Conservation (phyloP, 2,329 filamentous ascomycete species). For the Pseudogymnoascus sp. region DNA sequence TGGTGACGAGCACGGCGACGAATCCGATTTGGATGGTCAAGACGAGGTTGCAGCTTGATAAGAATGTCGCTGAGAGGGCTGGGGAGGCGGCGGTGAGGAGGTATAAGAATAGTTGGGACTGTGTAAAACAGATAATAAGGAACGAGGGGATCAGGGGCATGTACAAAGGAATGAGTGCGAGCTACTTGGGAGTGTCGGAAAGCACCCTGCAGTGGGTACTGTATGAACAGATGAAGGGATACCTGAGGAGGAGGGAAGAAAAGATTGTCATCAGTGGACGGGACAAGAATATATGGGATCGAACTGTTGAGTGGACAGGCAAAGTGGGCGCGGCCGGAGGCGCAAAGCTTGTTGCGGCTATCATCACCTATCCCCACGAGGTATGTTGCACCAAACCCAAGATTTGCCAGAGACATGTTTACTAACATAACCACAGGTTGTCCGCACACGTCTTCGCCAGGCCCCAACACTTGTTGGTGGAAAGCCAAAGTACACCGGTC, state of each 20-base stretch:
- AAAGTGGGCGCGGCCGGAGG: conserved; percentile 71
- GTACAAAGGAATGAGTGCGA: conserved; percentile 85
- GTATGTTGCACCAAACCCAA: conserved; percentile 38
- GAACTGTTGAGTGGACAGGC: conserved; percentile 68
- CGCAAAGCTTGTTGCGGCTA: conserved; percentile 77
- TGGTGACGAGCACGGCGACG: conserved; percentile 82
- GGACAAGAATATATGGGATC: conserved; percentile 63
- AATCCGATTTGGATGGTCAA: conserved; percentile 98
- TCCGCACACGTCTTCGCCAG: conserved; percentile 76
- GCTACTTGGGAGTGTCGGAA: conserved; percentile 84
- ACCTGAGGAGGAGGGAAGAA: conserved; percentile 58
- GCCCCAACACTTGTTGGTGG: conserved; percentile 64
- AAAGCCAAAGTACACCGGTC: conserved; percentile 75
- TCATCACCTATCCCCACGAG: conserved; percentile 89
- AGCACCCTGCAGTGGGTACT: conserved; percentile 88
- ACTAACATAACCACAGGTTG: conserved; percentile 45
- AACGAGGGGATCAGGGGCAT: conserved; percentile 74
- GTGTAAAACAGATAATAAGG: conserved; percentile 70
- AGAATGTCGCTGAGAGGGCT: conserved; percentile 60
- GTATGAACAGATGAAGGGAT: conserved; percentile 84
- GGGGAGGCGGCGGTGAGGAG: conserved; percentile 50
- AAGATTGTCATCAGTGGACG: conserved; percentile 50
- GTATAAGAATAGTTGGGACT: conserved; percentile 85
- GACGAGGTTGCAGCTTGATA: conserved; percentile 86
- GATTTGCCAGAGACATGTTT: not conserved